Evolutionary conservation across 352 stramenopile genomes (phyloP).

Genomic region (Blastocystis sp.): DNA sequence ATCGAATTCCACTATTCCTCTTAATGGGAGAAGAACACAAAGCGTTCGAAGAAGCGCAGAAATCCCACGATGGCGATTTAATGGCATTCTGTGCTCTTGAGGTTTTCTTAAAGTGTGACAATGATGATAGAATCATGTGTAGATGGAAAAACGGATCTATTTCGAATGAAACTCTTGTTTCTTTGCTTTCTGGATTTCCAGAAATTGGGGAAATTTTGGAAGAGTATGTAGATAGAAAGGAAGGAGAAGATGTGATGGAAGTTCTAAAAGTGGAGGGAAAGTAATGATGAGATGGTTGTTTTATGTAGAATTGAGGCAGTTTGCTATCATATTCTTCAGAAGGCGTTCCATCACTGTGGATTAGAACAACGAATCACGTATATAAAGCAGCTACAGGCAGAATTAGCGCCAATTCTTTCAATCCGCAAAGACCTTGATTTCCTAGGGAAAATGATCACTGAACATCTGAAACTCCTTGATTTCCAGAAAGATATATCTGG

Average conservation of each 20-base stretch:
- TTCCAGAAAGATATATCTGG: constrained; percentile 23
- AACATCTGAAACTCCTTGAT: neutral
- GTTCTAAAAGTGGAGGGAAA: neutral
- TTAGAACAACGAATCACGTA: neutral
- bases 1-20: neutral
- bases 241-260: neutral
- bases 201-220: neutral
- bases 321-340: neutral
- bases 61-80: neutral
- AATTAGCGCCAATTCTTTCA: neutral
- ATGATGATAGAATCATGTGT: neutral
- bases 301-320: neutral
- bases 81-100: neutral
- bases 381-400: neutral
- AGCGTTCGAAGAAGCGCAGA: neutral
- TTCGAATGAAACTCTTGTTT: neutral
- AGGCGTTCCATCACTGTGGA: neutral
- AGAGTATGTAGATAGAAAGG: neutral
- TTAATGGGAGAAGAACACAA: neutral
- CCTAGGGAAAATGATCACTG: neutral
- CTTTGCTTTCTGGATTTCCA: neutral
- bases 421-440: constrained; percentile 27
- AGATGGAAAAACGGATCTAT: neutral
- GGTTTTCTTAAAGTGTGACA: neutral
- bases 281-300: neutral